Base-by-base conservation (phyloP, 768 basidiomycete genomes). In the Russula abietina region DNA sequence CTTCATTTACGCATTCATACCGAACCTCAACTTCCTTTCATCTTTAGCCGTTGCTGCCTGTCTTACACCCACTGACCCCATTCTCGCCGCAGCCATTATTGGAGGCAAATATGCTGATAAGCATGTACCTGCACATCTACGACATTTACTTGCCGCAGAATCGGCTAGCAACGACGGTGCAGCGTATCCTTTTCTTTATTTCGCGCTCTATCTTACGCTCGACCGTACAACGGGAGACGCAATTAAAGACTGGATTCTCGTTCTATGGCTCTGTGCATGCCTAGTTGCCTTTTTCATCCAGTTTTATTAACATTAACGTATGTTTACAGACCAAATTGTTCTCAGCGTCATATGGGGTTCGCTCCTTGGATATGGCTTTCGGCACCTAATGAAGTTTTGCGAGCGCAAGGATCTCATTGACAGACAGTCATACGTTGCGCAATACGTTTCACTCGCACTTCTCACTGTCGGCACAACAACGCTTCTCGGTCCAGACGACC, bases 41-140 rank as follows among this genome's bases (percentile, higher is more conserved):
- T 85, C 88, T 57, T 81, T 98, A 65, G 92, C 89, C 54, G 85
- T 98, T 57, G 94, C 91, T 19, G 94, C 97, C 0, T 93, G 91
- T 73, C 83, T 95, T 39, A 96, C 94, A 0, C 93, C 93, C 1
- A 99, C 97, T 36, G 93, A 97, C 74, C 93, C 93, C 45, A 94
- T 94, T 71, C 82, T 97, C 55, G 93, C 93, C 0, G 89, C 93
- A 19, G 91, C 93, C 10, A 93, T 92, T 38, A 84, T 92, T 12
- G 96, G 96, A 70, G 96, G 96, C 36, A 95, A 91, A 77, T 99
- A 93, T 76, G 97, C 97, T 3, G 91, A 98, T 73, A 97, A 98
- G 72, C 96, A 98, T 70, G 96, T 98, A 26, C 91, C 91, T 1
- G 85, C 88, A 0, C 91, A 93, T 70, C 77, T 93, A 46, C 85